These are phyloP conservation scores for Ceratocystis lukuohia DNA, from an alignment of 2,329 filamentous ascomycete species.

Conservation along the genomic window DNA sequence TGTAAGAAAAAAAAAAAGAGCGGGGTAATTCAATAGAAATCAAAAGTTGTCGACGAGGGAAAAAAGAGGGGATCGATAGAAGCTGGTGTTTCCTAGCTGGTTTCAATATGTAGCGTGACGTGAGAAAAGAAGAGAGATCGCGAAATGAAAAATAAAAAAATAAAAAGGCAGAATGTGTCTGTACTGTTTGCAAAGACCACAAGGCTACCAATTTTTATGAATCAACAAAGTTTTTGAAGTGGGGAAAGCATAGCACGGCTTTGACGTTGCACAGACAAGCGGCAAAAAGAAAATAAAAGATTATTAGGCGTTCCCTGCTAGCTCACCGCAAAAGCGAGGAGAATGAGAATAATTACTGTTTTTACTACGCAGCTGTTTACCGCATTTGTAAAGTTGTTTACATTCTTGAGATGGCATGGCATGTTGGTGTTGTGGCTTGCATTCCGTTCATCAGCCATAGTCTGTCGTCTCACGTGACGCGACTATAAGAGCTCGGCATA, in stretches of 20 bases:
- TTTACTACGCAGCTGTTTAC: background rate
- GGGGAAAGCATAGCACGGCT: background rate
- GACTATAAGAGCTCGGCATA: too few relatives aligned
- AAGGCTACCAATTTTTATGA: background rate
- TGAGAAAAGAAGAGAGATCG: background rate
- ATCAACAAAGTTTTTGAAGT: constrained; percentile 7
- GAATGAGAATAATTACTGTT: background rate
- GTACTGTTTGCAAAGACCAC: background rate
- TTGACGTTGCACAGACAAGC: background rate
- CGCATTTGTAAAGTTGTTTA: too few relatives aligned
- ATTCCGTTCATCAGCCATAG: too few relatives aligned
- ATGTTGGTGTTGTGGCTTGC: too few relatives aligned
- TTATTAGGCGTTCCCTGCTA: too few relatives aligned
- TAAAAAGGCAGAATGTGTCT: background rate
- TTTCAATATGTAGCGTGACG: background rate
- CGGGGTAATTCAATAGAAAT: constrained; percentile 11
- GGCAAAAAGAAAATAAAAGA: background rate
- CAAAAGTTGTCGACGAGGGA: constrained; percentile 13
- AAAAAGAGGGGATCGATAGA: constrained; percentile 12
- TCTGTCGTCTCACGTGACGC: too few relatives aligned
- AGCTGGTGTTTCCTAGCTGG: background rate
- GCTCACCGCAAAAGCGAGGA: background rate
- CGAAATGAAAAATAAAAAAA: background rate
- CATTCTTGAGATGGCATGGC: too few relatives aligned
- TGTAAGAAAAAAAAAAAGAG: background rate